Percentiles rank a stretch among this genome's conserved stretches.
phyloP scores from a whole-genome alignment of 441 rosid species.

The Erysimum pusillum region DNA sequence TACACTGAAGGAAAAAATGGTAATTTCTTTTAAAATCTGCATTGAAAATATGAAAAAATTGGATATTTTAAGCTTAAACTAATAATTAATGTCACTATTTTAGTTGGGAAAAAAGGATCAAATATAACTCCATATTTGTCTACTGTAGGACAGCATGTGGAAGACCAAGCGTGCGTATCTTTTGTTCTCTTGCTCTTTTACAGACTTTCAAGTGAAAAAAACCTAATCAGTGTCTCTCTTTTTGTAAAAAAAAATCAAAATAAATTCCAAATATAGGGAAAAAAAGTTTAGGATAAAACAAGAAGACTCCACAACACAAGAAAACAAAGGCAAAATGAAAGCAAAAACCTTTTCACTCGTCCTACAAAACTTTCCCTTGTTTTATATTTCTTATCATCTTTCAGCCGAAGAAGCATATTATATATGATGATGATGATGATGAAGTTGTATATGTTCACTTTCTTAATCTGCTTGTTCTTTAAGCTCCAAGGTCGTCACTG shows the following conservation, averaged over 20 bases:
- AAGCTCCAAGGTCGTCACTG: conserved; percentile 46
- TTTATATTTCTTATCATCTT: conserved; percentile 36
- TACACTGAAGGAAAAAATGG: too few species aligned
- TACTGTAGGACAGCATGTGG: conserved; percentile 52
- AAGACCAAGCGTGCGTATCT: conserved; percentile 32
- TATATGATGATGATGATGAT: conserved; percentile 48
- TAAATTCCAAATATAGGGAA: conserved; percentile 34
- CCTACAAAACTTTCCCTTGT: conserved; percentile 45
- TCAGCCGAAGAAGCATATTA: too few species aligned
- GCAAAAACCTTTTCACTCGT: conserved; percentile 47
- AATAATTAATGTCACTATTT: too few species aligned
- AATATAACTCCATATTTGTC: too few species aligned
- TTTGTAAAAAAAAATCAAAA: background rate
- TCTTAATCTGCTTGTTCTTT: conserved; percentile 44
- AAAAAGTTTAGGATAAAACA: conserved; percentile 21
- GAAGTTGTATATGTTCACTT: conserved; percentile 51
- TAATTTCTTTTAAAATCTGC: too few species aligned
- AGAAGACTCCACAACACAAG: conserved; percentile 17
- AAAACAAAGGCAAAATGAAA: conserved; percentile 44
- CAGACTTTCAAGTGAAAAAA: background rate
- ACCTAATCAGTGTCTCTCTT: background rate
- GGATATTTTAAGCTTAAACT: too few species aligned
- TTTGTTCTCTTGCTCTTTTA: conserved; percentile 13
- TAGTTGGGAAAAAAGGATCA: too few species aligned
- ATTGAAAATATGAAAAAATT: too few species aligned